Evolutionary conservation across 176 grass and related monocot genomes (phyloP), one percentile per base, ranked within the genome.

Genomic region (Triticum urartu): DNA sequence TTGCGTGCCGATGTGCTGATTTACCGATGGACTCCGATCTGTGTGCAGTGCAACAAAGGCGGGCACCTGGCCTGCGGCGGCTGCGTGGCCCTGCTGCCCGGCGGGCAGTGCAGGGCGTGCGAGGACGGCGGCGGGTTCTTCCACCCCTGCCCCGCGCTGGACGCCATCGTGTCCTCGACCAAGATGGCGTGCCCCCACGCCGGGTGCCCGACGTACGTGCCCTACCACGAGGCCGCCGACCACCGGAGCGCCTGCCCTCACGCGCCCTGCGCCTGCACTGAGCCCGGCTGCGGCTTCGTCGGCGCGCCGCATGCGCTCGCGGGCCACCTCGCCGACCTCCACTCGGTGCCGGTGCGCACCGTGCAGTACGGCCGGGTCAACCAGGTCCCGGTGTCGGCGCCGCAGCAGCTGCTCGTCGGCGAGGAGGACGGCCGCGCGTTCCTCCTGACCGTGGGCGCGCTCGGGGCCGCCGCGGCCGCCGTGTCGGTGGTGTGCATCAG

Each of bases 221-320:
- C 74, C 64, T 88, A 83, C 80, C 68, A 62, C 73, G 8, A 43
- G 4, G 12, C 15, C 14, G 20, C 2, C 50, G 75, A 12, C 26
- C 86, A 88, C 86, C 47, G 20, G 62, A 22, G 14, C 73, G 64
- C 34, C 13, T 88, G 86, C 73, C 25, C 40, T 20, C 45, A 70
- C 50, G 86, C 80, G 8, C 80, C 86, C 2, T 83, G 86, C 64
- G 1, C 8, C 13, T 88, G 87, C 87, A 3, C 81, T 50, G 87
- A 84, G 80, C 26, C 73, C 35, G 62, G 87, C 26, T 88, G 87
- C 87, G 81, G 33, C 64, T 83, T 83, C 87, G 52, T 14, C 80
- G 64, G 9, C 13, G 2, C 36, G 14, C 73, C 87, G 9, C 42
- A 3, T 7, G 18, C 1, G 43, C 60, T 87, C 59, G 26, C 63